Base-by-base conservation (phyloP, 257 asterid species). In the Paraleonurus japonicus region DNA sequence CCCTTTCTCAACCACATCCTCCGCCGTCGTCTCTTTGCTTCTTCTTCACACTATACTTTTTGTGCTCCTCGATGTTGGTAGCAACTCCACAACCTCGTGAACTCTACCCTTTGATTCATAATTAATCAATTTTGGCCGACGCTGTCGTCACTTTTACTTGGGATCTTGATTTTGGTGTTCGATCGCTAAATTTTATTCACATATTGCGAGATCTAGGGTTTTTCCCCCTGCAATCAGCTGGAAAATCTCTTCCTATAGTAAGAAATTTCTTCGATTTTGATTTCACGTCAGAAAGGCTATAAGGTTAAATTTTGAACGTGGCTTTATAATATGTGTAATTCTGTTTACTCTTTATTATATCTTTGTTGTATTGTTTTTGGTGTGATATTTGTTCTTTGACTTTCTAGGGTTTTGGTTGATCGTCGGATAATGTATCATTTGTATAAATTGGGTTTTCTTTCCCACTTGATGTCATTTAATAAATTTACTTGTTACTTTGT, bases 141-240 rank as follows among this genome's bases (percentile, higher is more conserved):
- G n/a, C 5, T 37, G 69, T 53, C 71, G 24, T 60, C 48, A 3
- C 11, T 50, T 59, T 35, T 57, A 30, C 27, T 24, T 11, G 54
- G 74, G 70, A 68, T 71, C 72, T 20, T n/a, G 35, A 30, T 77
- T 68, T 23, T 30, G 17, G 76, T 76, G 71, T n/a, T 68, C 65
- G 61, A 39, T 79, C 39, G 50, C 76, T 68, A 6, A 1, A 7
- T 51, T 43, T 61, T 32, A 61, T 51, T 24, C 72, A 67, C 60
- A 15, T 71, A 41, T 65, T 22, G 70, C 61, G 70, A 67, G 81
- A 75, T 81, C 81, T 75, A 53, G 75, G 69, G 60, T 26, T 76
- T 69, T 24, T 39, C 28, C 43, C 61, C 66, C 65, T 48, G 57
- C 26, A 11, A 70, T 54, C 75, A 39, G 78, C 57, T 71, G 70